These are phyloP conservation scores for Clonostachys chloroleuca DNA, from an alignment of 2,329 filamentous ascomycete species.

Conservation along the genomic window DNA sequence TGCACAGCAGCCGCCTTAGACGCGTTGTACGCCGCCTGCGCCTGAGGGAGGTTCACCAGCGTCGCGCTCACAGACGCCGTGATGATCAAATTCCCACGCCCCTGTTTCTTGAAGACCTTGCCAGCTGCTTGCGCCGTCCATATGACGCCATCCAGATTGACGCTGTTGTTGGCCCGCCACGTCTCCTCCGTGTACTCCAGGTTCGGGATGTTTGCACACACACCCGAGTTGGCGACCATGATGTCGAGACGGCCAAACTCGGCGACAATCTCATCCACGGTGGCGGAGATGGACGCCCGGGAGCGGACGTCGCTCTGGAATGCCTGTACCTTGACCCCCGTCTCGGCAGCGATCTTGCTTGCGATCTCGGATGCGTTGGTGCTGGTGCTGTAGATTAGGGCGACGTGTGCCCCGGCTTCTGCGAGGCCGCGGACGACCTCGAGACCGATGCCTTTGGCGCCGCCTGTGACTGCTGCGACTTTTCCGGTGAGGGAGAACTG, in stretches of 20 bases:
- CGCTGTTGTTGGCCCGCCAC: constrained; percentile 27
- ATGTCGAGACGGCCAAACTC: constrained; percentile 33
- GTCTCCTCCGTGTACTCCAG: constrained; percentile 31
- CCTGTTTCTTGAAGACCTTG: constrained; percentile 21
- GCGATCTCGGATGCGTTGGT: background rate
- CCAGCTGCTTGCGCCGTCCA: constrained; percentile 36
- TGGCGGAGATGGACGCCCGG: constrained; percentile 16
- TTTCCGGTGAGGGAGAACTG: constrained; percentile 7
- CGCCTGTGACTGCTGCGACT: constrained; percentile 4
- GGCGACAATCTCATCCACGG: constrained; percentile 16
- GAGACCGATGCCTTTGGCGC: constrained; percentile 4
- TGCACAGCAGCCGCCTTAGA: constrained; percentile 62
- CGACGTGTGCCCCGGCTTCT: constrained; percentile 4
- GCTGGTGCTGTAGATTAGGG: constrained; percentile 3
- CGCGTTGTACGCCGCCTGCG: constrained; percentile 68
- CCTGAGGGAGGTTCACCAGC: constrained; percentile 64
- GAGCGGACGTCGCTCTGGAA: constrained; percentile 29
- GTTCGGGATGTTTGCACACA: constrained; percentile 26
- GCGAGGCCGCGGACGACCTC: constrained; percentile 1
- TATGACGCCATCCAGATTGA: constrained; percentile 35
- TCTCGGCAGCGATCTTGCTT: constrained; percentile 22
- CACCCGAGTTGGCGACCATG: constrained; percentile 35
- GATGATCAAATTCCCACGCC: constrained; percentile 29
- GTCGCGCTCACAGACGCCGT: constrained; percentile 32
- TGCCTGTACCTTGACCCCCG: constrained; percentile 16